Percentiles rank a stretch among this genome's conserved stretches.
Evolutionary conservation across 2,329 filamentous ascomycete species (phyloP).

Genomic region (Zalaria obscura): DNA sequence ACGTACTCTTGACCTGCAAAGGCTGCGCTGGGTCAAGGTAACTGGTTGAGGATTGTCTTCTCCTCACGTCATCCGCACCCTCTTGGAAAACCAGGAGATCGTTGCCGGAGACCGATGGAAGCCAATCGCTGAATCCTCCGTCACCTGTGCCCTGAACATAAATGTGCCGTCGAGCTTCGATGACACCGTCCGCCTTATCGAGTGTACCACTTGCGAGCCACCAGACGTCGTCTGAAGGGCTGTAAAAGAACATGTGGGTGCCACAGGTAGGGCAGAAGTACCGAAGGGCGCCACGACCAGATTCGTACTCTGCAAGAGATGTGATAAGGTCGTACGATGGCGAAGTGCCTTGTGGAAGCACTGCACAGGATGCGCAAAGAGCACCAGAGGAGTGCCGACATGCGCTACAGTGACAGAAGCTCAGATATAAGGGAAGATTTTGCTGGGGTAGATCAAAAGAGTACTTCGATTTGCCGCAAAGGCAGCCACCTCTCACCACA

Average conservation of each 20-base stretch:
- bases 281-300: constrained; percentile 6
- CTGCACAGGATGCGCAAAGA: constrained; percentile 19
- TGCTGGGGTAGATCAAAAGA: constrained; percentile 19
- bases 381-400: constrained; percentile 36
- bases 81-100: background rate
- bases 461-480: constrained; percentile 20
- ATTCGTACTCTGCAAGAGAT: background rate
- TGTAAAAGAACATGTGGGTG: constrained; percentile 20
- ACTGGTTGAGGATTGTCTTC: constrained; percentile 1
- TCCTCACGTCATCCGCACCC: constrained; percentile 6
- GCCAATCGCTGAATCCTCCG: constrained; percentile 22
- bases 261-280: constrained; percentile 40
- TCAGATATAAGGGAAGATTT: constrained; percentile 21
- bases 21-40: background rate
- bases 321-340: background rate
- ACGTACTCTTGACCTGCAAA: background rate
- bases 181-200: constrained; percentile 14
- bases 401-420: constrained; percentile 38
- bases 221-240: constrained; percentile 10
- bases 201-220: constrained; percentile 17
- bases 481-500: constrained; percentile 18
- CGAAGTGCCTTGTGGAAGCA: background rate
- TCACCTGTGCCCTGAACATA: constrained; percentile 20
- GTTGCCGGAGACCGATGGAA: constrained; percentile 13
- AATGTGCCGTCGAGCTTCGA: constrained; percentile 18